These are phyloP conservation scores for Cladophialophora yegresii DNA, from an alignment of 2,329 filamentous ascomycete genomes.

Conservation along the genomic window DNA sequence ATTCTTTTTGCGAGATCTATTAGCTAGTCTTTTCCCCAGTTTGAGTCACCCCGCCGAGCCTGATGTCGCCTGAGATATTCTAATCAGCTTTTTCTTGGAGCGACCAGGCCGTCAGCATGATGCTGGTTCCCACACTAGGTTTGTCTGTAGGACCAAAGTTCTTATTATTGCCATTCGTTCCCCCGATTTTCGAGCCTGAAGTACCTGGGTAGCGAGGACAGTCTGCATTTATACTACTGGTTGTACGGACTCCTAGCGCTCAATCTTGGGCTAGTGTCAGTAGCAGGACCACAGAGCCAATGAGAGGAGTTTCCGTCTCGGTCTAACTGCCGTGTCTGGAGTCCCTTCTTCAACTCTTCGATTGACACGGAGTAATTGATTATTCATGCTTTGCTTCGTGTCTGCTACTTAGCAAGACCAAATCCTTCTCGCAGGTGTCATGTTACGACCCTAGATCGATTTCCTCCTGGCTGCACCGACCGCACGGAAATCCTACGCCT, in stretches of 20 bases:
- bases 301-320: background rate
- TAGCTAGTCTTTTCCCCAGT: background rate
- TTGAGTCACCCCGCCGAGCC: background rate
- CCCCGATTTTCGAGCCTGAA: slow-evolving; percentile 56
- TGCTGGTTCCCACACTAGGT: too few species aligned
- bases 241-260: background rate
- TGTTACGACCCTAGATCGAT: background rate
- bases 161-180: slow-evolving; percentile 48
- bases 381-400: background rate
- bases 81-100: background rate
- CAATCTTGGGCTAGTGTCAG: background rate
- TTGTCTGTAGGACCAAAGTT: slow-evolving; percentile 42
- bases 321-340: background rate
- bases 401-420: background rate
- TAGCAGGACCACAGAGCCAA: background rate
- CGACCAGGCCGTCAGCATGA: background rate
- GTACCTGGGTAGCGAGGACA: background rate
- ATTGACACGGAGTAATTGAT: too few species aligned
- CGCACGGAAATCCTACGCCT: background rate
- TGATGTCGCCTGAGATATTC: background rate
- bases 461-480: background rate
- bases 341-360: background rate
- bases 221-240: slow-evolving; percentile 4
- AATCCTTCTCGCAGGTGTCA: background rate
- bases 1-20: background rate